Percentiles rank a stretch among this genome's conserved stretches.
Conservation (phyloP, 257 asterid genomes). For the Penstemon davidsonii region DNA sequence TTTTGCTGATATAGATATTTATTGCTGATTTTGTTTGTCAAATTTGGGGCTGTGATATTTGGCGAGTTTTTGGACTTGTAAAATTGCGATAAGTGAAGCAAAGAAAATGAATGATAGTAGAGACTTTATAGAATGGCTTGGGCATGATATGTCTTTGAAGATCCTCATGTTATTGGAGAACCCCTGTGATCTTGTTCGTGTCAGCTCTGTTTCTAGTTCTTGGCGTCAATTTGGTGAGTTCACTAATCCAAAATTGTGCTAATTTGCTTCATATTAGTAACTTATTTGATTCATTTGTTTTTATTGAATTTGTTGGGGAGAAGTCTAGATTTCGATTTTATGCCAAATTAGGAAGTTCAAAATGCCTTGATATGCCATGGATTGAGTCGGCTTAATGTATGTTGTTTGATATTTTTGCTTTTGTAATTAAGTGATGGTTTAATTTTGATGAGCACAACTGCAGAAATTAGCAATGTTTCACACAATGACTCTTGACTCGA, state of each 20-base stretch:
- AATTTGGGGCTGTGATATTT: background rate
- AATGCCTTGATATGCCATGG: background rate
- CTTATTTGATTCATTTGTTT: background rate
- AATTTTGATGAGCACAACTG: background rate
- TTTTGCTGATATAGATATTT: background rate
- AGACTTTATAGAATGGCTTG: constrained; percentile 64
- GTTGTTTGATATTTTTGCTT: background rate
- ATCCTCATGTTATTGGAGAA: constrained; percentile 62
- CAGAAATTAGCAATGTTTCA: background rate
- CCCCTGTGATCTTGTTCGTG: constrained; percentile 70
- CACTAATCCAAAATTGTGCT: background rate
- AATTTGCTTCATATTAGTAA: background rate
- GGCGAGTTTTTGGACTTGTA: background rate
- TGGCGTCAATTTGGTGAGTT: constrained; percentile 75
- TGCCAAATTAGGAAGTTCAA: background rate
- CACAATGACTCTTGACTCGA: too few relatives aligned
- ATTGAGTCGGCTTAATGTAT: background rate
- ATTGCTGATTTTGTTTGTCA: background rate
- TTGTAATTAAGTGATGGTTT: background rate
- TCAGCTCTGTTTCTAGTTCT: constrained; percentile 61
- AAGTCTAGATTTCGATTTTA: constrained; percentile 10
- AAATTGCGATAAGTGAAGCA: background rate
- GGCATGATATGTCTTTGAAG: constrained; percentile 52
- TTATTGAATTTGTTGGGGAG: constrained; percentile 14
- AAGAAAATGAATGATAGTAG: constrained; percentile 40